Conservation (phyloP, 257 asterid genomes). For the Catharanthus roseus region DNA sequence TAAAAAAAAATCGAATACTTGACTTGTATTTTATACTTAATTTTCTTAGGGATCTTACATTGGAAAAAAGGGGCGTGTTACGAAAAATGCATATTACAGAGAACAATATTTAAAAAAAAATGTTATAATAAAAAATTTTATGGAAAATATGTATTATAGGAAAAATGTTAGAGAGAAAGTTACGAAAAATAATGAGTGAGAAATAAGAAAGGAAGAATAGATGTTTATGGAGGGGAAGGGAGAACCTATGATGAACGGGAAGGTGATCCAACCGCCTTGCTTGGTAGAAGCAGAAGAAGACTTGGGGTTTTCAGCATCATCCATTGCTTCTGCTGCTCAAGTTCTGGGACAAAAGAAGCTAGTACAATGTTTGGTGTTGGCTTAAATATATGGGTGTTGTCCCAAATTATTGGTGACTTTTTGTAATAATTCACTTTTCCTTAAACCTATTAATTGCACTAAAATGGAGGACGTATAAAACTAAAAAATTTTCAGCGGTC, state of each 20-base stretch:
- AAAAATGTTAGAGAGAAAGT: too few relatives aligned
- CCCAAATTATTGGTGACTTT: neutral
- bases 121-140: too few relatives aligned
- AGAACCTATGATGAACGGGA: conserved; percentile 16
- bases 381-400: neutral
- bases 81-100: too few relatives aligned
- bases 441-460: neutral
- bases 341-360: neutral
- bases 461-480: neutral
- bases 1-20: neutral
- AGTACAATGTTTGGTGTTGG: too few relatives aligned
- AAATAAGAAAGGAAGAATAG: too few relatives aligned
- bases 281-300: neutral
- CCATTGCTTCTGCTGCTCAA: neutral
- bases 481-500: neutral
- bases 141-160: too few relatives aligned
- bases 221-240: neutral
- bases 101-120: too few relatives aligned
- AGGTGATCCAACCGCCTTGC: conserved; percentile 12
- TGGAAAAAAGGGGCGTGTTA: too few relatives aligned
- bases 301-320: conserved; percentile 8
- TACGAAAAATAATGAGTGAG: too few relatives aligned
- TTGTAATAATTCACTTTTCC: neutral
- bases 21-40: too few relatives aligned
- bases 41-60: too few relatives aligned